Evolutionary conservation across 2,329 filamentous ascomycete genomes (phyloP).

Genomic region (Colletotrichum lindemuthianum): DNA sequence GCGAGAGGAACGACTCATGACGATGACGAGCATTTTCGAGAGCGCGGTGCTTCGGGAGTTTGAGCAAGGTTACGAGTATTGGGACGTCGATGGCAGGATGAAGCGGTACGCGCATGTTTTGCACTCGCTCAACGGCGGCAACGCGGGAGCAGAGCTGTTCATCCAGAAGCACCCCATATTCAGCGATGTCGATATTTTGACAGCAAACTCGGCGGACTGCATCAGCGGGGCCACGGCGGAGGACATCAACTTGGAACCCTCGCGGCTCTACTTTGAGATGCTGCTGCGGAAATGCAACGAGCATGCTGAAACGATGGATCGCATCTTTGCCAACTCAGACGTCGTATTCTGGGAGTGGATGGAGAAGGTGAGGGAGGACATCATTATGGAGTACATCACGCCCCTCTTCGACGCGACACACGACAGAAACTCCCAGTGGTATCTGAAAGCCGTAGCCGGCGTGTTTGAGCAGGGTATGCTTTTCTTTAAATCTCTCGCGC

Average conservation of each 20-base stretch:
- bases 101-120: slow-evolving; percentile 88
- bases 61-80: slow-evolving; percentile 88
- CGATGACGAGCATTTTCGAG: slow-evolving; percentile 86
- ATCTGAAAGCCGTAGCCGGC: slow-evolving; percentile 86
- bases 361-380: slow-evolving; percentile 83
- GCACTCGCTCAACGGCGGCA: slow-evolving; percentile 81
- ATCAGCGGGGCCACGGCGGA: slow-evolving; percentile 74
- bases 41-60: slow-evolving; percentile 92
- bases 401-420: slow-evolving; percentile 89
- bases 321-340: slow-evolving; percentile 79
- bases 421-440: slow-evolving; percentile 76
- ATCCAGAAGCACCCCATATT: slow-evolving; percentile 90
- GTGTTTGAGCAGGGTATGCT: slow-evolving; percentile 87
- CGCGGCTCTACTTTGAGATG: slow-evolving; percentile 81
- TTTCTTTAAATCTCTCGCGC: slow-evolving; percentile 76
- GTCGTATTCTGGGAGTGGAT: slow-evolving; percentile 82
- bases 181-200: slow-evolving; percentile 74
- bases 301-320: slow-evolving; percentile 81
- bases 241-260: slow-evolving; percentile 81
- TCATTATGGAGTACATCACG: slow-evolving; percentile 87
- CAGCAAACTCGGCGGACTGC: slow-evolving; percentile 80
- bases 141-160: slow-evolving; percentile 83
- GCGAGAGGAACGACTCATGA: slow-evolving; percentile 76
- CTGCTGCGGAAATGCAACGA: slow-evolving; percentile 83
- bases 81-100: slow-evolving; percentile 91